Evolutionary conservation across 805 yeast genomes (phyloP).

Genomic region (Yamadazyma ubonensis): DNA sequence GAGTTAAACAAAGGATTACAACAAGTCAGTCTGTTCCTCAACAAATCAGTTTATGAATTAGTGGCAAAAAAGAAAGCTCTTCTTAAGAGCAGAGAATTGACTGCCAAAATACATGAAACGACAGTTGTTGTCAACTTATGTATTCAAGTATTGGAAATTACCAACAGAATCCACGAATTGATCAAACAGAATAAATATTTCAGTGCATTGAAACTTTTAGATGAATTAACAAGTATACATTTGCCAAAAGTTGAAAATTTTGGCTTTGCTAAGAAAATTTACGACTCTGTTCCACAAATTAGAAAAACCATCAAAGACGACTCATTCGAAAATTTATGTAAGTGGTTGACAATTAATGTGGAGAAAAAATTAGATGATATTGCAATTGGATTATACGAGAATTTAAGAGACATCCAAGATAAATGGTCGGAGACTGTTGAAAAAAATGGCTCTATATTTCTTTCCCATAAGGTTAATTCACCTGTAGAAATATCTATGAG

Average conservation of each 20-base stretch:
- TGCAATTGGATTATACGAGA: conserved; percentile 56
- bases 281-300: conserved; percentile 73
- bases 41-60: conserved; percentile 64
- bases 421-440: conserved; percentile 56
- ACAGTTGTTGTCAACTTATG: conserved; percentile 67
- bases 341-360: conserved; percentile 59
- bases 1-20: conserved; percentile 54
- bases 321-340: conserved; percentile 61
- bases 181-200: conserved; percentile 74
- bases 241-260: conserved; percentile 69
- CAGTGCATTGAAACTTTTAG: conserved; percentile 80
- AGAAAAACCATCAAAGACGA: conserved; percentile 72
- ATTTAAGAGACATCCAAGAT: conserved; percentile 54
- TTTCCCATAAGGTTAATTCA: conserved; percentile 71
- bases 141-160: conserved; percentile 77
- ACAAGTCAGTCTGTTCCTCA: conserved; percentile 56
- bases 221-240: conserved; percentile 68
- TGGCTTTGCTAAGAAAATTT: conserved; percentile 71
- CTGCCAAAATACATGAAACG: conserved; percentile 69
- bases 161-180: conserved; percentile 81
- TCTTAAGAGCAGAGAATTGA: conserved; percentile 60
- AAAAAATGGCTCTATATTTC: conserved; percentile 35
- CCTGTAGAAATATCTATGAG: conserved; percentile 81
- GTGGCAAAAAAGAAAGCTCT: conserved; percentile 59
- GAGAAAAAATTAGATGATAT: conserved; percentile 59